Evolutionary conservation across 768 basidiomycete genomes (phyloP), one percentile per base, ranked within the genome.

Genomic region (Cystobasidiopsis lactophilus): DNA sequence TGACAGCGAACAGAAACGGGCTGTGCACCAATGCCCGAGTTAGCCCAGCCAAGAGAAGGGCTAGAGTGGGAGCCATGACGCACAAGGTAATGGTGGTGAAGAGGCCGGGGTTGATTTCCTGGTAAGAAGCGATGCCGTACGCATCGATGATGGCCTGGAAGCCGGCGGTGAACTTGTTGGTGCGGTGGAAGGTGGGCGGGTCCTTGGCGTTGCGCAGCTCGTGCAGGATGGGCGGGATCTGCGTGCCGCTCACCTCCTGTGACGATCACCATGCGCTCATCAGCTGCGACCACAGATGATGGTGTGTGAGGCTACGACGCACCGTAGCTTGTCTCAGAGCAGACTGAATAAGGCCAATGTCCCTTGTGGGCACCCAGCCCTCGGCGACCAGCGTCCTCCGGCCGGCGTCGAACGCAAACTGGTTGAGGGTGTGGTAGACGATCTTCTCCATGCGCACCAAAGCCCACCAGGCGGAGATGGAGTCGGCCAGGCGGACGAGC

Each of bases 71-170:
- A 29, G 23, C 24, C 14, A 26, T 18, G 10, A 47, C 45, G 45
- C n/a, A 47, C 45, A 62, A 62, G 5, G 63, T 64, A 60, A 70
- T 69, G 56, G 68, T 67, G 46, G 70, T 85, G 67, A 91, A 91
- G 27, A 96, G 69, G 51, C 89, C 93, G 19, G 93, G 91, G 65
- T 96, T 96, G 65, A 88, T 78, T 67, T 98, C 93, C 65, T 95
- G 84, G 65, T 98, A 96, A 1, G 76, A 78, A 14, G 86, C 83
- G 49, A 85, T 78, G 62, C 91, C 93, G 64, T 98, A 98, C 48
- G 81, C 80, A 67, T 98, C 93, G 79, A 98, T 93, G 68, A 98
- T 89, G 35, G 82, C 76, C 68, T 98, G 93, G 75, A 88, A 96
- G 7, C 80, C 91, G 61, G 83, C 82, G 1, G 93, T 96, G 63